Evolutionary conservation across 352 stramenopile genomes (phyloP), one percentile per base, ranked within the genome.

Genomic region (Pythium brachiatum): DNA sequence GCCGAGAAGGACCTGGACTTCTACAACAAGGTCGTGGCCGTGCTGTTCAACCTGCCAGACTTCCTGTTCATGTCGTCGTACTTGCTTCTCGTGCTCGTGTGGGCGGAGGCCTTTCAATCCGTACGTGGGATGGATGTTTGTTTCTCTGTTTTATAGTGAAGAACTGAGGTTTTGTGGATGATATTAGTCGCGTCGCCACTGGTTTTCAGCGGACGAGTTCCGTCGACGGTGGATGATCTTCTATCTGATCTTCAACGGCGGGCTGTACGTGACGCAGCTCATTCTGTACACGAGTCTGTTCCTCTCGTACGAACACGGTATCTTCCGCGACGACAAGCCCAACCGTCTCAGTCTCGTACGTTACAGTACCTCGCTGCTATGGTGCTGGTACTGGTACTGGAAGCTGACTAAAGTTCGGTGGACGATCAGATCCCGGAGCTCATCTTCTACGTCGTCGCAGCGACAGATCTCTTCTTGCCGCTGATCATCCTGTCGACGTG

Each of bases 41-140:
- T 97, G 68, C 78, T 97, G 7, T 97, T 97, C 73, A 95, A 97
- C 58, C 61, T 97, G 50, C 90, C 90, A n/a, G 90, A 97, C 62
- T 97, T 96, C 60, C 73, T 95, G 18, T 95, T 94, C 53, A 83
- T 97, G 43, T 96, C 86, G 48, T 95, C 88, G 7, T 97, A 97
- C 67, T 69, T 95, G 47, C 69, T 97, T 58, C 70, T 97, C n/a
- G 86, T 96, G 44, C 65, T 97, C 20, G 85, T 97, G 20, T 97
- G 88, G 88, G 89, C 89, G 0, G 90, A 97, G 66, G 77, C 86
- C 27, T 97, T 95, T 64, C 82, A 97, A 60, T 94, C 88, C 73
- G 83, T 91, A 71, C 25, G 78, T 68, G 1, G 8, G 5, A 31
- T 36, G 7, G 16, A 18, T 20, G 8, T 2, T 27, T 27, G 13